A percentile compares a stretch with the other conserved stretches of the same genome.
These are phyloP conservation scores for Geum urbanum DNA, from an alignment of 306 rosid genomes.

Conservation along the genomic window DNA sequence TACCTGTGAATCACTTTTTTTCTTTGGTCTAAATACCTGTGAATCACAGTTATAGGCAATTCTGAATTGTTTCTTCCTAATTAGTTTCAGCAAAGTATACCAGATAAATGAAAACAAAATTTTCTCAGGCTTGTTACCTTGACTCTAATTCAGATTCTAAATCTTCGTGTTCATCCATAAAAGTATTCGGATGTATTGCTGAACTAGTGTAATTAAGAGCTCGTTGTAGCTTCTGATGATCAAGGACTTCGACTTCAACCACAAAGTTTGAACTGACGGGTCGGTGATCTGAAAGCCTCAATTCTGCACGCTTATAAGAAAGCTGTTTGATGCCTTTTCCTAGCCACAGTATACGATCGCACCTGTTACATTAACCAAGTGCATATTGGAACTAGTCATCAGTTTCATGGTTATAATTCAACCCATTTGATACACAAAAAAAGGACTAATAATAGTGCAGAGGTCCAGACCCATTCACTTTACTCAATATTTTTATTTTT, in stretches of 20 bases:
- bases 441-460: background rate
- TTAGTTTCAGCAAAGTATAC: background rate
- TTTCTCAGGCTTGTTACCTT: conserved; percentile 18
- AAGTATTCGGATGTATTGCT: conserved; percentile 59
- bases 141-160: conserved; percentile 16
- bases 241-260: conserved; percentile 81
- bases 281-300: conserved; percentile 72
- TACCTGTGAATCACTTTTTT: background rate
- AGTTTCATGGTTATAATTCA: background rate
- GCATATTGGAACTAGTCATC: background rate
- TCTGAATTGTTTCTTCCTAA: background rate
- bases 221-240: conserved; percentile 68
- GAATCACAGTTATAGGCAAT: background rate
- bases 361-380: conserved; percentile 48
- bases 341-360: conserved; percentile 80
- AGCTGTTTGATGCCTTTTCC: conserved; percentile 83
- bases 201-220: conserved; percentile 62
- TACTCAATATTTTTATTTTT: background rate
- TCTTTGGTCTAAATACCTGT: too few relatives aligned
- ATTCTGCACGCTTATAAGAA: conserved; percentile 57
- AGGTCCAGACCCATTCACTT: background rate
- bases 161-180: conserved; percentile 46
- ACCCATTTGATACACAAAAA: background rate
- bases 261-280: conserved; percentile 71
- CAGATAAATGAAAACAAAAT: background rate